Evolutionary conservation across 2,329 filamentous ascomycete genomes (phyloP).

Genomic region (Aspergillus oerlinghausenensis): DNA sequence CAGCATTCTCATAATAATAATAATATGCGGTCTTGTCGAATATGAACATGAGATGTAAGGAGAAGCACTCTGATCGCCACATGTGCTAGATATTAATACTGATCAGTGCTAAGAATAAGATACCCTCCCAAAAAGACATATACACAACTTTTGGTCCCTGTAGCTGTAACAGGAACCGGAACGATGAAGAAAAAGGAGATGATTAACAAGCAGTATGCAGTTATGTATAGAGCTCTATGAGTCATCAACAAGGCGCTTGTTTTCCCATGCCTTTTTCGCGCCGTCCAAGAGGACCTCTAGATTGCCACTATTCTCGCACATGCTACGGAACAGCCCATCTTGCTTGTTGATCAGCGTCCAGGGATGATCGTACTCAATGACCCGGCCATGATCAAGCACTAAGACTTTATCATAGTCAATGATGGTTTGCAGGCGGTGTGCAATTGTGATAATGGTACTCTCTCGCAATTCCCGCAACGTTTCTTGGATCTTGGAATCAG

Average conservation of each 20-base stretch:
- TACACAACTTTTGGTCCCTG: background rate
- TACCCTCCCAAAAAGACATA: background rate
- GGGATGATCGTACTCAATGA: conserved; percentile 88
- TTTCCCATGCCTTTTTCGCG: conserved; percentile 48
- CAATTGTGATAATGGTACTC: conserved; percentile 94
- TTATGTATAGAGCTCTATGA: conserved; percentile 21
- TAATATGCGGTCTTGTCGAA: background rate
- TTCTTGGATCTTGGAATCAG: conserved; percentile 91
- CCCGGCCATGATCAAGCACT: conserved; percentile 81
- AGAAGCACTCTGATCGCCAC: background rate
- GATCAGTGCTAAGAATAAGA: background rate
- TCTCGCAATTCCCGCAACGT: conserved; percentile 84
- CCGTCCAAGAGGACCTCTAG: conserved; percentile 53
- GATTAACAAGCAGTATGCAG: conserved; percentile 1
- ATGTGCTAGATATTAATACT: background rate
- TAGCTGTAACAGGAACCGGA: background rate
- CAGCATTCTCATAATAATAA: background rate
- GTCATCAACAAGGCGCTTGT: conserved; percentile 45
- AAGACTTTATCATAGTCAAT: conserved; percentile 98
- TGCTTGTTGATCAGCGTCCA: conserved; percentile 71
- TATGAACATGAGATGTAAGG: background rate
- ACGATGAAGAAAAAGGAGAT: background rate
- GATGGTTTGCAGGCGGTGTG: conserved; percentile 91
- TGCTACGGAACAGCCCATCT: conserved; percentile 60
- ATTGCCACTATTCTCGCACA: conserved; percentile 67